These are phyloP conservation scores for Laburnicola sp. DNA, from an alignment of 2,329 filamentous ascomycete genomes.

Conservation along the genomic window DNA sequence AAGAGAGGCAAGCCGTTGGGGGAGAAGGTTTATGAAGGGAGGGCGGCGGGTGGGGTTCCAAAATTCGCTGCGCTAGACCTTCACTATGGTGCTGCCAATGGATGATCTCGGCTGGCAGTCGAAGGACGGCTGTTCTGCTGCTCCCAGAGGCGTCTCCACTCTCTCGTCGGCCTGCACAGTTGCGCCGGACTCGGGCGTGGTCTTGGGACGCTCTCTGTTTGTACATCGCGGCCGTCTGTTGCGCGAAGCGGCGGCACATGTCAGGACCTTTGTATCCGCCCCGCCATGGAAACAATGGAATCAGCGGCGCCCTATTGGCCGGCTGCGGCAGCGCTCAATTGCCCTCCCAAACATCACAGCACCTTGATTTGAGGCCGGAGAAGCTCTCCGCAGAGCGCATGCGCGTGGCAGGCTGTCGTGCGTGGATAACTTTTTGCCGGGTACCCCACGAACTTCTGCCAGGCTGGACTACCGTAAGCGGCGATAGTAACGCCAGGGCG, in stretches of 20 bases:
- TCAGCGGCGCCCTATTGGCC: slow-evolving; percentile 11
- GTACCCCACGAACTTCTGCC: slow-evolving; percentile 46
- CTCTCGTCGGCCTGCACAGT: slow-evolving; percentile 21
- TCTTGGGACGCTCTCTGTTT: slow-evolving; percentile 26
- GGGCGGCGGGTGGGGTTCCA: slow-evolving; percentile 39
- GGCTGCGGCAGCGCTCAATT: slow-evolving; percentile 16
- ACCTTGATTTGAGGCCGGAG: slow-evolving; percentile 9
- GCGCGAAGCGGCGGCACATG: slow-evolving; percentile 27
- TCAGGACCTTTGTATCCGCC: slow-evolving; percentile 19
- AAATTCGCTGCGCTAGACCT: slow-evolving; percentile 42
- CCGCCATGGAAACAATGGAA: slow-evolving; percentile 22
- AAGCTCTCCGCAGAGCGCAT: slow-evolving; percentile 23
- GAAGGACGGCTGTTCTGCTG: slow-evolving; percentile 27
- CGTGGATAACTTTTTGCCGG: slow-evolving; percentile 33
- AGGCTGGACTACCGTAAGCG: slow-evolving; percentile 28
- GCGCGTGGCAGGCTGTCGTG: slow-evolving; percentile 30
- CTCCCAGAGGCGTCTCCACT: slow-evolving; percentile 23
- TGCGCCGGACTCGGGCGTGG: slow-evolving; percentile 21
- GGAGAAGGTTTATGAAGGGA: slow-evolving; percentile 43
- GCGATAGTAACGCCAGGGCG: slow-evolving; percentile 22
- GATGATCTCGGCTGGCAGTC: slow-evolving; percentile 31
- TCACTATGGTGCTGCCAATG: slow-evolving; percentile 39
- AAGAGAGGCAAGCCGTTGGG: slow-evolving; percentile 27
- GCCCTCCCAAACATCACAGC: slow-evolving; percentile 5
- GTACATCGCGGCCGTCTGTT: slow-evolving; percentile 9